Base-by-base conservation (phyloP, 768 basidiomycete species). In the Lactarius indigo region DNA sequence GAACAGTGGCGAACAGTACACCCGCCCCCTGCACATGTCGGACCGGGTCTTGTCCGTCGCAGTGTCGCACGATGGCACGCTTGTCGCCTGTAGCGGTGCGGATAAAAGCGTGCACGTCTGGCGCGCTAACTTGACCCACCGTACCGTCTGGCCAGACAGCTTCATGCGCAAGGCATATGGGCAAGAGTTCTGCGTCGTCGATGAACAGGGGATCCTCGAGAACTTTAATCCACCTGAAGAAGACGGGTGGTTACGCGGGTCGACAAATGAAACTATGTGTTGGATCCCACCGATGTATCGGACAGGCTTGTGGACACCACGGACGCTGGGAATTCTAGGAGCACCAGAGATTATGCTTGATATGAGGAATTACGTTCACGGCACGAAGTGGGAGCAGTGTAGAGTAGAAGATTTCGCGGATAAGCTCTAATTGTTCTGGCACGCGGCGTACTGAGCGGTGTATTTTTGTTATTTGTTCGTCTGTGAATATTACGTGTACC, bases 271-370 rank as follows among this genome's bases (percentile, higher is more conserved):
- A 9, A 7, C 26, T 12, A 41, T 66, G 41, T 63, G 55, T 35
- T 66, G 65, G 65, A 63, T 66, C 17, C 55, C 65, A 3, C 23
- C 65, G 1, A n/a, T 12, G 8, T 63, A 66, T 47, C 61, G 65
- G 26, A 26, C 18, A 7, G 61, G 65, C 8, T 33, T 66, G 47
- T 59, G 59, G 64, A 61, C 47, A 56, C 65, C 56, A 35, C 57
- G 37, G 47, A 63, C 61, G 1, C 54, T 66, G 18, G 57, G 65
- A 1, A 50, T 66, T 1, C 30, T 66, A 18, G 65, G 65, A 10
- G 61, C 47, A 28, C 31, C 5, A n/a, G 61, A 63, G 57, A 59
- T 44, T 4, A 37, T 41, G 8, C n/a, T 66, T 20, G 65, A 66
- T 44, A 18, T 58, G 28, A 57, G 61, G 26, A 37, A 13, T 2